Base-by-base conservation (phyloP, 768 basidiomycete species). In the Ephemerocybe angulata region DNA sequence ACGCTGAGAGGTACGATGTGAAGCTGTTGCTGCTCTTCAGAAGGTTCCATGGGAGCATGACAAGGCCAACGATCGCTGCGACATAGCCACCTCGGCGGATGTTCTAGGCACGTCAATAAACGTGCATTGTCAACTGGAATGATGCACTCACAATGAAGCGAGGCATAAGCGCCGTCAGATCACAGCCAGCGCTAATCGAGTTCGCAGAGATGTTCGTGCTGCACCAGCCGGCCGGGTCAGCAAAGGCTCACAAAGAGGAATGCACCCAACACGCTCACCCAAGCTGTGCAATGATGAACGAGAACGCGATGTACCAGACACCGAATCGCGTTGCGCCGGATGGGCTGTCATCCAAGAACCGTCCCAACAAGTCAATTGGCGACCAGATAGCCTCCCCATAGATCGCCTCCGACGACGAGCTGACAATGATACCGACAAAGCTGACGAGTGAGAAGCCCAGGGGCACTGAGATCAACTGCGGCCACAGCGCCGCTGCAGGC, bases 11-110 rank as follows among this genome's bases (percentile, higher is more conserved):
- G 68, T 92, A 92, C 29, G 87, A 86, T 3, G 87, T 86, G 69
- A 92, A 92, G 57, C 73, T 79, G 64, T 85, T 90, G 68, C 84
- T 87, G 57, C 75, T 82, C 66, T 85, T 83, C 60, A 89, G 75
- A 31, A 90, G 71, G 61, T 87, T 87, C 88, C 88, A 90, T 1
- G 87, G 88, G 33, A 84, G 79, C 75, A 89, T 89, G 68, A 76
- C 81, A 29, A 91, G 63, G 4, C 90, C 90, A 37, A 90, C 84
- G 44, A 87, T 75, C 7, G 88, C 89, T n/a, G 85, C 87, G 44
- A 93, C 71, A 70, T 87, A 94, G 15, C 90, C 90, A 27, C 92
- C 90, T 19, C 90, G 81, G 21, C 90, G 84, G 65, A 93, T 92
- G 64, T 88, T 91, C 84, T 87, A 51, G 30, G 25, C 43, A 13